These are phyloP conservation scores for Akanthomyces lecanii DNA, from an alignment of 2,329 filamentous ascomycete genomes.

Conservation along the genomic window DNA sequence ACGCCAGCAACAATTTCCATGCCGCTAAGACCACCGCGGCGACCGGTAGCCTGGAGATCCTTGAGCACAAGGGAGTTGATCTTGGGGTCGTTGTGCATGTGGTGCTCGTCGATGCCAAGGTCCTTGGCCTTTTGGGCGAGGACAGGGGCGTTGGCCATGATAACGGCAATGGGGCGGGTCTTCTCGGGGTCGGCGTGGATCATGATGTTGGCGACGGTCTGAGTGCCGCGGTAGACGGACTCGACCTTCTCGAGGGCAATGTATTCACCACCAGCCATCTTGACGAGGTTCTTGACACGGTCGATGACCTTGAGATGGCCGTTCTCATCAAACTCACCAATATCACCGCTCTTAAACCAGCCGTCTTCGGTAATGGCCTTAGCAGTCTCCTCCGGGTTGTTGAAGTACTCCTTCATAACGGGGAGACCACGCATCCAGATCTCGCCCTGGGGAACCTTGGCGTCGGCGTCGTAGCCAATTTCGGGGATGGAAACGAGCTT, in stretches of 20 bases:
- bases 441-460: constrained; percentile 81
- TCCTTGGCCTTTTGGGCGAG: constrained; percentile 56
- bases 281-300: constrained; percentile 97
- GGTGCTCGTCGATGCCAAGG: constrained; percentile 60
- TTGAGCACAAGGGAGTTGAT: constrained; percentile 59
- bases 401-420: constrained; percentile 74
- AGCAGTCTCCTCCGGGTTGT: constrained; percentile 80
- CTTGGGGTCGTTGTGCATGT: constrained; percentile 64
- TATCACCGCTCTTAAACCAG: constrained; percentile 97
- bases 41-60: constrained; percentile 62
- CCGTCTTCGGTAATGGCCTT: constrained; percentile 75
- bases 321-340: constrained; percentile 78
- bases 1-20: constrained; percentile 75
- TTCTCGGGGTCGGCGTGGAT: constrained; percentile 74
- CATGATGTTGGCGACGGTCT: constrained; percentile 82
- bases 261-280: constrained; percentile 93
- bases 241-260: constrained; percentile 96
- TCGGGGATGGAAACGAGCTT: constrained; percentile 91
- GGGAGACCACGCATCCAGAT: constrained; percentile 80
- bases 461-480: constrained; percentile 74
- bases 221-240: constrained; percentile 76
- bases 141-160: constrained; percentile 63
- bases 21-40: constrained; percentile 60
- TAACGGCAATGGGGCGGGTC: constrained; percentile 75
- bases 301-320: constrained; percentile 87